A percentile compares a stretch with the other conserved stretches of the same genome.
These are phyloP conservation scores for Clavispora santaluciae DNA, from an alignment of 805 yeast genomes.

Conservation along the genomic window DNA sequence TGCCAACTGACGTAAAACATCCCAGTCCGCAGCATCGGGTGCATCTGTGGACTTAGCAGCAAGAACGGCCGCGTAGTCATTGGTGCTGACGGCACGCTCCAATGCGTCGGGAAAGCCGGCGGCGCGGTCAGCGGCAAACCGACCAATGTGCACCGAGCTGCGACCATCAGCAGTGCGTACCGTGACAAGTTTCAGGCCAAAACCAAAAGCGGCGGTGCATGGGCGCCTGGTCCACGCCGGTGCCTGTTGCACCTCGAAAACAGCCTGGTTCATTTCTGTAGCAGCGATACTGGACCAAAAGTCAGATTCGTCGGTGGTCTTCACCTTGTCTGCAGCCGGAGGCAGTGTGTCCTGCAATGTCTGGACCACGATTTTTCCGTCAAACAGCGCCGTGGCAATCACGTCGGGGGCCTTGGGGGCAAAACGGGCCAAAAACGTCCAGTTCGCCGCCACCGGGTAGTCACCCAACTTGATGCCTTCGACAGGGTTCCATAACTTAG, in stretches of 20 bases:
- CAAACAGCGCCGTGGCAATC: constrained; percentile 85
- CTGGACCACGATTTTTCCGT: constrained; percentile 76
- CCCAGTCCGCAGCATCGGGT: constrained; percentile 17
- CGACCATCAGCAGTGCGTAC: constrained; percentile 40
- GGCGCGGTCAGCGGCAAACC: constrained; percentile 35
- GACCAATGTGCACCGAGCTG: constrained; percentile 40
- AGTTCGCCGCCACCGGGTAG: constrained; percentile 87
- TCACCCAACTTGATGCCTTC: constrained; percentile 70
- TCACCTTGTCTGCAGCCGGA: constrained; percentile 42
- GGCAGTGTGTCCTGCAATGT: constrained; percentile 82
- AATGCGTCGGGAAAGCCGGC: constrained; percentile 28
- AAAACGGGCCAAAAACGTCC: constrained; percentile 88
- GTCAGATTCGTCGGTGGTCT: constrained; percentile 57
- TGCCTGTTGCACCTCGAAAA: constrained; percentile 68
- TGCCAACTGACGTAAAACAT: constrained; percentile 15
- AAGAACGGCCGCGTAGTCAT: constrained; percentile 52
- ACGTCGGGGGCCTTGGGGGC: constrained; percentile 86
- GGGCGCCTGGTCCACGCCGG: constrained; percentile 85
- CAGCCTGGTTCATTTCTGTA: constrained; percentile 68
- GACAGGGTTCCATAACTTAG: constrained; percentile 86
- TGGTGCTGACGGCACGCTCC: constrained; percentile 51
- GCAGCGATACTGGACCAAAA: constrained; percentile 80
- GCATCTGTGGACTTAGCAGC: constrained; percentile 36
- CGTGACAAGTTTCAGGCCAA: constrained; percentile 82
- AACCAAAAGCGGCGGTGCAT: constrained; percentile 76